phyloP scores from a whole-genome alignment of 176 grass and related monocot species.

The Stipa capillata region DNA sequence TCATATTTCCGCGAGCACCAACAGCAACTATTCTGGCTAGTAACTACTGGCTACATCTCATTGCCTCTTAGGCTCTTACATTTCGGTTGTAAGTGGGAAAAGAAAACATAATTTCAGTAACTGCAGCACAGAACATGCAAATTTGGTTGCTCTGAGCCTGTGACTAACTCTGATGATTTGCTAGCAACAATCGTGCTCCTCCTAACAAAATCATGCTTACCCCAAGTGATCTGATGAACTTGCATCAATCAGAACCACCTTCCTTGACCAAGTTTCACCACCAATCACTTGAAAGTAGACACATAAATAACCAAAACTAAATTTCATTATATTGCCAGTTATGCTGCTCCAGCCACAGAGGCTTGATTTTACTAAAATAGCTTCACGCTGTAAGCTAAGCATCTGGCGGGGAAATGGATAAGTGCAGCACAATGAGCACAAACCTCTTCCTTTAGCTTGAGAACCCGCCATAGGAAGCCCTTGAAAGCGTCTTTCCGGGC shows the following conservation, averaged over 20 bases:
- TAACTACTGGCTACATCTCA: conserved; percentile 1
- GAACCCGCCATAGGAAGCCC: conserved; percentile 64
- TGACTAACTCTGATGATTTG: not conserved
- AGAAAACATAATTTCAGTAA: not conserved
- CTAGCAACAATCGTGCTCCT: not conserved
- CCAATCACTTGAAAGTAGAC: not conserved
- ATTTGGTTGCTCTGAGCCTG: not conserved
- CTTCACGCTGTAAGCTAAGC: not conserved
- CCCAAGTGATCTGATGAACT: not conserved
- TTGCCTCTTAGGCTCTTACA: too few relatives aligned
- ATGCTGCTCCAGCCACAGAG: not conserved
- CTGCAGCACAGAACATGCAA: not conserved
- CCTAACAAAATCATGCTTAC: not conserved
- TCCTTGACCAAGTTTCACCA: not conserved
- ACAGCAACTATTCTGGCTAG: not conserved
- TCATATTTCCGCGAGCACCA: not conserved
- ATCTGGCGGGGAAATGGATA: not conserved
- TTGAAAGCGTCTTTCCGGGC: conserved; percentile 53
- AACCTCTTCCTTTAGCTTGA: conserved; percentile 69
- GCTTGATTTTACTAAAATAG: not conserved
- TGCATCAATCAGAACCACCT: not conserved
- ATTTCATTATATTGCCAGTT: not conserved
- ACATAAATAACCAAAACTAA: not conserved
- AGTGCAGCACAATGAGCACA: not conserved
- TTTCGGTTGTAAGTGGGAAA: too few relatives aligned